Evolutionary conservation across 805 yeast species (phyloP), one percentile per base, ranked within the genome.

Genomic region (Candida easanensis): DNA sequence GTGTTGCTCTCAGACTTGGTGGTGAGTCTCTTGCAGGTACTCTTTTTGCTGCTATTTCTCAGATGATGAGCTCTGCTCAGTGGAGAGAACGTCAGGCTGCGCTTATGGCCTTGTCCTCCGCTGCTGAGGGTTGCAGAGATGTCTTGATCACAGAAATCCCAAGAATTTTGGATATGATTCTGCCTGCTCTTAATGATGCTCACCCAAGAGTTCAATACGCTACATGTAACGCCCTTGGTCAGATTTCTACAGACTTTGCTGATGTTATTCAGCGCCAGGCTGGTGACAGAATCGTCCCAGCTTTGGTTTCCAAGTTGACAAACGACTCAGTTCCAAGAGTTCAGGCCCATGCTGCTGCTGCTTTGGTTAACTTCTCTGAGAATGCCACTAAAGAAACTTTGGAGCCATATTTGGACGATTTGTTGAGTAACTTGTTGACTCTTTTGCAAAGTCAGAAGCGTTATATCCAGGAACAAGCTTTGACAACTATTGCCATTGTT

Each of bases 61-160:
- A 77, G 44, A 87, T 93, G 96, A 65, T 88, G 17, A 69, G 70
- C 42, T 82, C 95, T 2, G 61, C 69, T 25, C 77, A 79, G 48
- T 93, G 99, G 99, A 82, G 95, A 63, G 95, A 89, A 62, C 83
- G 97, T 49, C 96, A 90, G 62, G 99, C 96, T 19, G 96, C 97
- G 2, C 69, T 93, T 43, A 93, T 93, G 98, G 97, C 97, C 0
- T 70, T 93, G 21, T 89, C 97, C 0, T 82, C 96, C 5, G 96
- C 96, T 18, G 97, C 97, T 31, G 99, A 93, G 69, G 99, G 99
- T 39, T 91, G 98, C 66, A 76, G 88, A 38, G 97, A 90, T 52
- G 88, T 85, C 13, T 73, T 93, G 65, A 84, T 87, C 37, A 70
- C 77, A 25, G 96, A 89, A 61, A 84, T 88, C 38, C 86, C 89